Base-by-base conservation (phyloP, 2,329 filamentous ascomycete species). In the Curvularia sp. region DNA sequence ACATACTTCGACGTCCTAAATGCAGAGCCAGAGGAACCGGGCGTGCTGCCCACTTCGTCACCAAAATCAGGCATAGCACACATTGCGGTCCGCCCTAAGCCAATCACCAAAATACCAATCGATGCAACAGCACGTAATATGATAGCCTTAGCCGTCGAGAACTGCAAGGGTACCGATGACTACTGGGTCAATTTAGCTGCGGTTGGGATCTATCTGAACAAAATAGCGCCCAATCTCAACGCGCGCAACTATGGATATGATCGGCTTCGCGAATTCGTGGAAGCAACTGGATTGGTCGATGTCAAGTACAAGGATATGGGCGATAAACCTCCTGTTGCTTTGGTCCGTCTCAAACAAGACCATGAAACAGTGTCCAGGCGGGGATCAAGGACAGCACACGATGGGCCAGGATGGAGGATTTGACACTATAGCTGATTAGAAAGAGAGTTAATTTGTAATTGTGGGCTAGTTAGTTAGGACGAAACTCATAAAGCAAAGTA, bases 241-340 rank as follows among this genome's bases (percentile, higher is more conserved):
- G 61, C 67, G 12, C 68, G 70, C 4, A 73, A 72, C 38, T 73
- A 72, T 43, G 72, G 71, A 1, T 71, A 63, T 43, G 49, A 53
- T 20, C 55, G 24, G n/a, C 26, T 30, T 46, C 24, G 26, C n/a
- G 24, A 18, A n/a, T 51, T 51, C 13, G 24, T 51, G 10, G 15
- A 51, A 30, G 64, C 60, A 2, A 58, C 57, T 5, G 61, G 61
- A 18, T 62, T 68, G 1, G 58, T 58, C 7, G 57, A 68, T 20
- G 9, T 66, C 15, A 61, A 55, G 30, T 44, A 33, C 22, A 62
- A 28, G 20, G 18, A 20, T 9, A 51, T 51, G 24, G 49, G 24
- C 28, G 35, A 42, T 5, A 38, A 51, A 5, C 22, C 49, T 39
- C 48, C 48, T 28, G 31, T 51, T 31, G 49, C 18, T 20, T 39